Base-by-base conservation (phyloP, 306 rosid genomes). In the Fagus sylvatica region DNA sequence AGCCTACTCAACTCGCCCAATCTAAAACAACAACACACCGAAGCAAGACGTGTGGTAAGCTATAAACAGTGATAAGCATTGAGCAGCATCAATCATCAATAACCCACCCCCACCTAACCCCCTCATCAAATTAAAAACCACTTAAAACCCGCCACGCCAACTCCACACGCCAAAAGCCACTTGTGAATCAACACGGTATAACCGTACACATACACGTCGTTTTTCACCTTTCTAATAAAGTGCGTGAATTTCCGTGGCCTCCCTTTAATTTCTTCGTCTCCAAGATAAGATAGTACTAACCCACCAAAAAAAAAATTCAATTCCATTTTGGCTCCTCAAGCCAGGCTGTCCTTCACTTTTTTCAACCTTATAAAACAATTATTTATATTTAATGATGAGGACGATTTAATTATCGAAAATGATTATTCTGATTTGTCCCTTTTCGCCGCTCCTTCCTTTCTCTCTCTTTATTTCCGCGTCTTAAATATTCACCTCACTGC, bases 371-470 rank as follows among this genome's bases (percentile, higher is more conserved):
- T 15, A 10, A 46, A 22, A 22, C 0, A 22, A 22, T 22, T 22
- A 22, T 22, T 22, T 22, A 22, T 22, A 22, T 22, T 22, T 1
- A 32, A 46, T 32, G 10, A 71, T 46, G 57, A 30, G 13, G 57
- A 5, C 11, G 51, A 12, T 22, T 71, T 71, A 33, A 46, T 71
- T 71, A 48, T 43, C 12, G 43, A 80, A 68, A 75, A 81, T 72
- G 15, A 86, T 82, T 76, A 71, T 51, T 43, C 53, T 46, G 28
- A 57, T 81, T 86, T 85, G 93, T 81, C 93, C 62, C 64, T 7
- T 89, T 89, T 89, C 93, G 77, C 74, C 87, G 87, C 79, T 41
- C 74, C 79, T 88, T 84, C 93, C 76, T 53, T 32, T 78, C 6
- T 74, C 64, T 70, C 84, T 77, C 77, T 62, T 40, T 43, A 55